A percentile compares a stretch with the other conserved stretches of the same genome.
phyloP scores from a whole-genome alignment of 2,329 filamentous ascomycete genomes.

The Colletotrichum tanaceti region DNA sequence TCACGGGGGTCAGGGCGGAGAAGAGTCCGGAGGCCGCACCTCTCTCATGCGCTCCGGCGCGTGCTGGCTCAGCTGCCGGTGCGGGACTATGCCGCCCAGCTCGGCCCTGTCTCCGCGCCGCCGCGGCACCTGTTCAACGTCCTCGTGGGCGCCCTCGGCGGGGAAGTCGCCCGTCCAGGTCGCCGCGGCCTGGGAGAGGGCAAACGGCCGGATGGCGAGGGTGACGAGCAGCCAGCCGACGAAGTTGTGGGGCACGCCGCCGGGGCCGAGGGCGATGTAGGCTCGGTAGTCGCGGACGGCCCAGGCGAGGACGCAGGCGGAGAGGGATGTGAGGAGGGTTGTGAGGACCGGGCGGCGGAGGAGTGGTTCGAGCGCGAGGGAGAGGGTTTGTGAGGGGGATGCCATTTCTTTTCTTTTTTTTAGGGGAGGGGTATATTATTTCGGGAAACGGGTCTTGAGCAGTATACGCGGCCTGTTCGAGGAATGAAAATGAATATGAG shows the following conservation, averaged over 20 bases:
- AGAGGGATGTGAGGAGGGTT: constrained; percentile 6
- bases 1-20: not conserved
- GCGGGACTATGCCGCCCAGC: constrained; percentile 34
- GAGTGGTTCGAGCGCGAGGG: not conserved
- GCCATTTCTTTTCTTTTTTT: not conserved
- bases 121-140: constrained; percentile 8
- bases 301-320: constrained; percentile 16
- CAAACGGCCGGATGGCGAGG: constrained; percentile 33
- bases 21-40: not conserved
- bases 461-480: rapidly evolving
- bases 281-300: constrained; percentile 48
- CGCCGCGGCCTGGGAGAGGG: constrained; percentile 18
- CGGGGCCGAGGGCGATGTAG: constrained; percentile 56
- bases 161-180: constrained; percentile 33
- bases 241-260: constrained; percentile 57
- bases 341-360: not conserved
- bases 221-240: constrained; percentile 53
- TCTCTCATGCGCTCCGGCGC: constrained; percentile 35
- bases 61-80: constrained; percentile 35
- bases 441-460: not conserved
- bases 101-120: constrained; percentile 12
- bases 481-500: not conserved
- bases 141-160: constrained; percentile 4
- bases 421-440: too few relatives aligned
- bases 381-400: not conserved